phyloP scores from a whole-genome alignment of 108 stramenopile genomes.

The Skeletonema costatum region DNA sequence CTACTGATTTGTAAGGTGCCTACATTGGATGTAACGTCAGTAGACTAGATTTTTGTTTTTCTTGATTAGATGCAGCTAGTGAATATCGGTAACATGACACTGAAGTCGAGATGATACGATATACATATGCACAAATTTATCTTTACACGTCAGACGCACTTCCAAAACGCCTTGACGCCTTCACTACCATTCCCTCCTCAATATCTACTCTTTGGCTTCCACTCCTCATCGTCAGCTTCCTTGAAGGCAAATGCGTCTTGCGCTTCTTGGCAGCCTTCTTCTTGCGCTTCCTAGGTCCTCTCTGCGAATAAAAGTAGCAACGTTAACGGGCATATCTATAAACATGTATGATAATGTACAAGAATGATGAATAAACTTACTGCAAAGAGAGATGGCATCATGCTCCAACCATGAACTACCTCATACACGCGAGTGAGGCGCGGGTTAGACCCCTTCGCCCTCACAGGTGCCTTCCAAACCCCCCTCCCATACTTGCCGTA shows the following conservation, averaged over 20 bases:
- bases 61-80: too few species aligned
- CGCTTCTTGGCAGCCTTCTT: constrained; percentile 1
- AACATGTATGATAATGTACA: too few species aligned
- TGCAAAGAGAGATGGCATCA: neutral
- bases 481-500: neutral
- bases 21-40: too few species aligned
- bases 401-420: neutral
- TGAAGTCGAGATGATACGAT: too few species aligned
- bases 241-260: neutral
- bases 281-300: constrained; percentile 3
- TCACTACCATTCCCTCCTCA: neutral
- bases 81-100: too few species aligned
- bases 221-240: neutral
- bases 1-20: neutral
- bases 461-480: neutral
- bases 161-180: neutral
- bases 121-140: too few species aligned
- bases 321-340: neutral
- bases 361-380: neutral
- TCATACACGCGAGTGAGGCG: neutral
- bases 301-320: neutral
- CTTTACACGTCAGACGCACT: neutral
- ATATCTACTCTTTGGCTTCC: neutral
- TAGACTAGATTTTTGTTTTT: too few species aligned
- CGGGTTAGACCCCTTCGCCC: neutral